Conservation (phyloP, 768 basidiomycete genomes). For the Lactifluus echinatus region DNA sequence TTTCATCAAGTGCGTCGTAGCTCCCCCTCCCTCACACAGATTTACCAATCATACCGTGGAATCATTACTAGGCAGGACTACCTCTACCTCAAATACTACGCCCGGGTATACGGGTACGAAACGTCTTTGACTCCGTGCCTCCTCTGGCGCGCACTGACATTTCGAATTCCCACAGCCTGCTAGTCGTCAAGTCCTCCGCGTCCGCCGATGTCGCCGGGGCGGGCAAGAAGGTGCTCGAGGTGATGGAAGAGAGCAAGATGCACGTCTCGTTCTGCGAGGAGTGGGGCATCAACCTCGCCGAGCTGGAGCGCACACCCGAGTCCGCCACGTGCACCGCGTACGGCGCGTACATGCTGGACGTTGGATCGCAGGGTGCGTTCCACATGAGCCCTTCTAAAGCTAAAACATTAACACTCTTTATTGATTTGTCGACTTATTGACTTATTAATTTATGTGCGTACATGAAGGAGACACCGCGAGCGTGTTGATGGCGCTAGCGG, state of each 20-base stretch:
- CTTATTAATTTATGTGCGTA: background rate
- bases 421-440: too few species aligned
- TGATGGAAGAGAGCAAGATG: conserved; percentile 61
- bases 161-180: conserved; percentile 37
- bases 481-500: conserved; percentile 71
- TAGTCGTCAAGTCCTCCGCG: conserved; percentile 67
- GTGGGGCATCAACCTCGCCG: conserved; percentile 57
- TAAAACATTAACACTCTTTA: too few species aligned
- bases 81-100: conserved; percentile 74
- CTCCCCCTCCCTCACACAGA: background rate
- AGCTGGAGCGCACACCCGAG: conserved; percentile 56
- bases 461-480: conserved; percentile 49
- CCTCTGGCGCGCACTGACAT: background rate
- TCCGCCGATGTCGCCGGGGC: conserved; percentile 57
- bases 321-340: conserved; percentile 73
- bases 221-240: conserved; percentile 50
- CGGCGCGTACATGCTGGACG: conserved; percentile 76
- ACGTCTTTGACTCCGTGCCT: background rate
- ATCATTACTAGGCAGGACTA: conserved; percentile 62
- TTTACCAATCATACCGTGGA: background rate
- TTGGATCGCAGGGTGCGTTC: conserved; percentile 55
- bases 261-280: conserved; percentile 63
- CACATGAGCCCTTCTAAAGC: too few species aligned
- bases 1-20: conserved; percentile 63
- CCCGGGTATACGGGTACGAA: conserved; percentile 67